Base-by-base conservation (phyloP, 192 early-diverging fungal genomes). In the Glomus cerebriforme region DNA sequence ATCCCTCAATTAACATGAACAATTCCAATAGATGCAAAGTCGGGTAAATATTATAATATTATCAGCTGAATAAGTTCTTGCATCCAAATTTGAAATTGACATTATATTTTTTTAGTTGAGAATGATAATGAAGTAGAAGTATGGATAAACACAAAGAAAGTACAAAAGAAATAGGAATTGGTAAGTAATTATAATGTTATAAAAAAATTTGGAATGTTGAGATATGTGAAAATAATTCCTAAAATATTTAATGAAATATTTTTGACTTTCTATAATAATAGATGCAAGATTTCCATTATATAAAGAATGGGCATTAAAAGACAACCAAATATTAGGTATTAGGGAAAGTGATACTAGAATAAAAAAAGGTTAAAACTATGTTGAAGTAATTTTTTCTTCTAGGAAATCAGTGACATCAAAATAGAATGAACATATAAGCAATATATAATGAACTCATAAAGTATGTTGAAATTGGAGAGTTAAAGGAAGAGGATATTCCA, bases 291-390 rank as follows among this genome's bases (percentile, higher is more conserved):
- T 67, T 19, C 34, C 17, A 37, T 22, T 67, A 37, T 0, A 13
- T 17, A 67, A 39, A 22, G 31, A 34, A 7, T 67, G 65, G 34
- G 34, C 19, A 3, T 8, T 67, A 35, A 67, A n/a, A 67, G 34
- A 35, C 6, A 67, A 32, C 34, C 65, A 67, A 34, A 67, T 3
- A 19, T 17, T 67, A 67, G 32, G 19, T 12, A 64, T 29, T 9
- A 31, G 10, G 12, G 27, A 10, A 29, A 64, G 62, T 31, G 26
- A 27, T 32, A 64, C 0, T 64, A 37, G 65, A 4, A 67, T 67
- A 67, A 67, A 67, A 67, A 67, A 19, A 67, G 0, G 34, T 67
- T 3, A 67, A 67, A 37, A 7, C 65, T 32, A 32, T 67, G 65
- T 35, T 67, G 22, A 15, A 67, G n/a, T 7, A 0, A 7, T 67